Percentiles rank a stretch among this genome's conserved stretches.
Evolutionary conservation across 768 basidiomycete species (phyloP).

Genomic region (Termitomyces sp.): DNA sequence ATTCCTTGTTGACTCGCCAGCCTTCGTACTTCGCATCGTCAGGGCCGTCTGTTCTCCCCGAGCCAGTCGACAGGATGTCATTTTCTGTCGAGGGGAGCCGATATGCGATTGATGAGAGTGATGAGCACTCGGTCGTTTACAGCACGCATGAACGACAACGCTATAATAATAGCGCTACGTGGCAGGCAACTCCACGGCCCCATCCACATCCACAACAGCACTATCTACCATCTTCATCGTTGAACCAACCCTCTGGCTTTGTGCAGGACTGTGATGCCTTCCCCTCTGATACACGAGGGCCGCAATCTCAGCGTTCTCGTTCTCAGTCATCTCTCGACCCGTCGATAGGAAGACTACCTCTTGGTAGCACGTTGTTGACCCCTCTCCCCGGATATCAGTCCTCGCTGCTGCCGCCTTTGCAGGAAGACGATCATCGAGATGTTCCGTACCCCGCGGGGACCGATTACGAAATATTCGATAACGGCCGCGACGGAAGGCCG

Average conservation of each 20-base stretch:
- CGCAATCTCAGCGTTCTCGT: constrained; percentile 14
- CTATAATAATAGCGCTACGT: constrained; percentile 25
- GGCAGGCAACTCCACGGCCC: constrained; percentile 25
- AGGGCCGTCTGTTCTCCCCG: constrained; percentile 19
- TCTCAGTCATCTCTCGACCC: constrained; percentile 16
- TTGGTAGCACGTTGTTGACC: constrained; percentile 65
- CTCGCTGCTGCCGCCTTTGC: constrained; percentile 29
- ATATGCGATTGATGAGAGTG: constrained; percentile 25
- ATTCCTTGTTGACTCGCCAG: constrained; percentile 16
- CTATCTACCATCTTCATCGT: constrained; percentile 23
- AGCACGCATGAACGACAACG: constrained; percentile 22
- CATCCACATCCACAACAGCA: constrained; percentile 13
- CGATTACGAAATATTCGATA: constrained; percentile 32
- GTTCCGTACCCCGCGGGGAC: constrained; percentile 20
- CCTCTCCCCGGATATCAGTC: constrained; percentile 59
- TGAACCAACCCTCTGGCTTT: constrained; percentile 14
- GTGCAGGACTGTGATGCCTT: constrained; percentile 17
- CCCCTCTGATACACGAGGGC: constrained; percentile 18
- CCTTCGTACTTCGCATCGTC: constrained; percentile 20
- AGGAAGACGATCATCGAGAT: constrained; percentile 15
- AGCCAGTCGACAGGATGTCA: constrained; percentile 22
- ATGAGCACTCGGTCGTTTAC: constrained; percentile 20
- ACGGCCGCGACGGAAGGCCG: constrained; percentile 32
- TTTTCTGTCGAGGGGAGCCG: constrained; percentile 26
- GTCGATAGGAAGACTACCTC: constrained; percentile 40